A percentile compares a stretch with the other conserved stretches of the same genome.
These are phyloP conservation scores for Aspergillus nidulans DNA, from an alignment of 495 filamentous ascomycete species.

Conservation along the genomic window DNA sequence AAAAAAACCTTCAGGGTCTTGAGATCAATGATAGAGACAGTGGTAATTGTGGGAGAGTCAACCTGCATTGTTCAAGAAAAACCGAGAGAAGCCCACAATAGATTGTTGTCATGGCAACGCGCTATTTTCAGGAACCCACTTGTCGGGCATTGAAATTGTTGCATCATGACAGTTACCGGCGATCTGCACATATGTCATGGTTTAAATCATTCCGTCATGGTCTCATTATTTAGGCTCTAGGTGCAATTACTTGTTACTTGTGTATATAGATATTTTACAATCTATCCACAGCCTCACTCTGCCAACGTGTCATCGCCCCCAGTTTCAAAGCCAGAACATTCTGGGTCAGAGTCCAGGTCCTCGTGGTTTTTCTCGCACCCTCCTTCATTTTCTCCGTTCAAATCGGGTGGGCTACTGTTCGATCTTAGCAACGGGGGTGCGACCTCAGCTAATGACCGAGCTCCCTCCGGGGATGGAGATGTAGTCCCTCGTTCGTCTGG, in stretches of 20 bases:
- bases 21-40: background rate
- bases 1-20: background rate
- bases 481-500: slow-evolving; percentile 12
- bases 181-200: background rate
- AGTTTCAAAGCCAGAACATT: slow-evolving; percentile 1
- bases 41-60: slow-evolving; percentile 8
- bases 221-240: background rate
- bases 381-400: slow-evolving; percentile 20
- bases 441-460: slow-evolving; percentile 21
- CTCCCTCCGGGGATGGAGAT: slow-evolving; percentile 15
- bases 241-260: background rate
- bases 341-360: slow-evolving; percentile 5
- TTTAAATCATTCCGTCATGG: slow-evolving; percentile 4
- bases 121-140: background rate
- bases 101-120: slow-evolving; percentile 47
- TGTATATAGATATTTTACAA: background rate
- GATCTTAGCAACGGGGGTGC: slow-evolving; percentile 27
- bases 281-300: no score
- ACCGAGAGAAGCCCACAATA: slow-evolving; percentile 27
- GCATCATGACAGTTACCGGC: background rate
- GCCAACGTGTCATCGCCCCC: background rate
- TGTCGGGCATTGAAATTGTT: background rate
- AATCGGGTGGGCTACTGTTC: slow-evolving; percentile 38
- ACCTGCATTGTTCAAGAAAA: slow-evolving; percentile 2
- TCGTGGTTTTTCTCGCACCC: slow-evolving; percentile 9